These are phyloP conservation scores for Penstemon newberryi DNA, from an alignment of 257 asterid species.

Conservation along the genomic window DNA sequence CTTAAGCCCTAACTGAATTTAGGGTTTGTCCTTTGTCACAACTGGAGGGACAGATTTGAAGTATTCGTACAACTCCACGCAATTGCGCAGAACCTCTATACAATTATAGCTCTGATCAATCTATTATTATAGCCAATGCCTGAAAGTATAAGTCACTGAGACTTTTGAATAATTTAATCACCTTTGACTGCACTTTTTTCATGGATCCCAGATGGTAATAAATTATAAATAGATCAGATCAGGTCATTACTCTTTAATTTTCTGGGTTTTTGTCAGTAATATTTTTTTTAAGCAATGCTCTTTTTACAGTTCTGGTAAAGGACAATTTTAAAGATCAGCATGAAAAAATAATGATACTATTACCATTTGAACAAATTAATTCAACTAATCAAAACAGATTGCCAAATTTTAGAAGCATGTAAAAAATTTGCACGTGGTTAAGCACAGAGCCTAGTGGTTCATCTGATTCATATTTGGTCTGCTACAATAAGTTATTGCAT, in stretches of 20 bases:
- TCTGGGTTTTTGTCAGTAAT: neutral
- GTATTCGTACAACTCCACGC: constrained; percentile 31
- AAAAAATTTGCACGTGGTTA: too few relatives aligned
- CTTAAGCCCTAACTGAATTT: constrained; percentile 28
- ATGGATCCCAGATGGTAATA: constrained; percentile 21
- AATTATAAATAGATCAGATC: neutral
- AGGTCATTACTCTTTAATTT: neutral
- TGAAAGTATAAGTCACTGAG: constrained; percentile 3
- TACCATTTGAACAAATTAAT: neutral
- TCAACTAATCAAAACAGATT: too few relatives aligned
- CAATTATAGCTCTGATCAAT: constrained; percentile 16
- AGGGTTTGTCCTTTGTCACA: constrained; percentile 37
- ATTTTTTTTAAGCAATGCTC: neutral
- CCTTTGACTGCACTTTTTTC: constrained; percentile 35
- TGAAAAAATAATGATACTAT: too few relatives aligned
- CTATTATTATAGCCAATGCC: constrained; percentile 25
- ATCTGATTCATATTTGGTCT: too few relatives aligned
- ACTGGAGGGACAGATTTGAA: constrained; percentile 33
- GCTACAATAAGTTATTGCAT: neutral
- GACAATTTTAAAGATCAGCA: neutral
- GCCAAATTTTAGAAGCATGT: too few relatives aligned
- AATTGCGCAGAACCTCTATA: constrained; percentile 31
- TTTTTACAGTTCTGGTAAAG: neutral
- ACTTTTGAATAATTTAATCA: constrained; percentile 23
- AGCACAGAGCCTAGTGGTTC: too few relatives aligned